Conservation (phyloP, 2,329 filamentous ascomycete species). For the Exutisphaerella laricina region DNA sequence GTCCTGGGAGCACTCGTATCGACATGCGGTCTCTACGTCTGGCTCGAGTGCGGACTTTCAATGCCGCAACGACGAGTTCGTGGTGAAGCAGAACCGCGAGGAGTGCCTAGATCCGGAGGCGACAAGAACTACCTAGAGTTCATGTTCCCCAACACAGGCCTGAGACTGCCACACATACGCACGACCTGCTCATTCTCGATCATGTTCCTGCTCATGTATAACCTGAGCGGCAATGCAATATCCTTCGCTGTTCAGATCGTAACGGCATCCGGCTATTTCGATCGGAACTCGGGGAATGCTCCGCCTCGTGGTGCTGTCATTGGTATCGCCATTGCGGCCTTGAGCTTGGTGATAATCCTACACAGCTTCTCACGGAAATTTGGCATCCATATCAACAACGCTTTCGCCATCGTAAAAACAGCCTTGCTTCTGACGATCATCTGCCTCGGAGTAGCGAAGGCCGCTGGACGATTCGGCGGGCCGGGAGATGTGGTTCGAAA, state of each 20-base stretch:
- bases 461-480: conserved; percentile 21
- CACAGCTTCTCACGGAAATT: conserved; percentile 46
- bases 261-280: conserved; percentile 32
- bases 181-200: conserved; percentile 44
- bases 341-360: conserved; percentile 44
- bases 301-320: conserved; percentile 35
- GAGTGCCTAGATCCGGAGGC: conserved; percentile 43
- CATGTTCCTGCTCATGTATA: conserved; percentile 44
- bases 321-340: conserved; percentile 45
- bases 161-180: conserved; percentile 31
- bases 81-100: conserved; percentile 35
- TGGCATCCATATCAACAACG: conserved; percentile 49
- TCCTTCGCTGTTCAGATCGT: conserved; percentile 41
- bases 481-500: conserved; percentile 15
- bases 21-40: conserved; percentile 34
- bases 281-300: conserved; percentile 9
- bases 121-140: conserved; percentile 48
- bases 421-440: conserved; percentile 45
- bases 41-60: conserved; percentile 45
- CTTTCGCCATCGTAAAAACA: conserved; percentile 48
- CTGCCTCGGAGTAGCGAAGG: conserved; percentile 33
- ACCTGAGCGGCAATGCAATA: conserved; percentile 47
- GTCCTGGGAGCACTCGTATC: conserved; percentile 36
- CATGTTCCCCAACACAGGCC: conserved; percentile 38
- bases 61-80: conserved; percentile 40